Base-by-base conservation (phyloP, 768 basidiomycete genomes). In the Dendrothele bispora region DNA sequence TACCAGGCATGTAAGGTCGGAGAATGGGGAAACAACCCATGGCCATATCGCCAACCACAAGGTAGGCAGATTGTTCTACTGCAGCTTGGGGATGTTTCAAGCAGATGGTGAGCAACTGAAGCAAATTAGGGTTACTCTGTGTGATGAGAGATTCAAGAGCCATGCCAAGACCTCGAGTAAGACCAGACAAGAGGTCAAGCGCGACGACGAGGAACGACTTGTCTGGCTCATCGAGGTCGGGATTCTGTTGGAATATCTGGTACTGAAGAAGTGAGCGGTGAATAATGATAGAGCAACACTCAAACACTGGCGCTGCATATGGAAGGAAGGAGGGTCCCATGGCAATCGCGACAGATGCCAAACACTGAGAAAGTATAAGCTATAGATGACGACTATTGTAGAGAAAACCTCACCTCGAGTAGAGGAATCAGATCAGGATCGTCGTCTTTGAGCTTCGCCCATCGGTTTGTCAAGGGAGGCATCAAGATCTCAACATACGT, bases 181-280 rank as follows among this genome's bases (percentile, higher is more conserved):
- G 74, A 44, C 97, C 95, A 8, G 93, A 95, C 22, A 99, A 78
- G 26, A 99, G 76, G 67, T 99, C 95, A n/a, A 99, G 79, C 7
- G 97, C 91, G 24, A 98, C 95, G 48, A 99, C 94, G 42, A 99
- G 83, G 82, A 97, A 98, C 4, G 94, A 89, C 61, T 88, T 86
- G 70, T 98, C 97, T 3, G 95, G 97, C 64, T 97, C 93, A 46
- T 97, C 94, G 53, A 89, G 72, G 3, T 94, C 90, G 3, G 91
- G 85, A 60, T 93, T 88, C 61, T 91, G 85, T 60, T 91, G 87
- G 70, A 76, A 97, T 12, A 83, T 79, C 59, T 95, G 91, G 64
- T 94, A 98, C 55, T 86, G 81, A 44, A 92, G 68, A 3, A 98
- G 79, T 1, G 91, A 80, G 36, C 72, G 73, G 66, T 91, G 89